Evolutionary conservation across 345 rosid genomes (phyloP).

Genomic region (Murraya paniculata): DNA sequence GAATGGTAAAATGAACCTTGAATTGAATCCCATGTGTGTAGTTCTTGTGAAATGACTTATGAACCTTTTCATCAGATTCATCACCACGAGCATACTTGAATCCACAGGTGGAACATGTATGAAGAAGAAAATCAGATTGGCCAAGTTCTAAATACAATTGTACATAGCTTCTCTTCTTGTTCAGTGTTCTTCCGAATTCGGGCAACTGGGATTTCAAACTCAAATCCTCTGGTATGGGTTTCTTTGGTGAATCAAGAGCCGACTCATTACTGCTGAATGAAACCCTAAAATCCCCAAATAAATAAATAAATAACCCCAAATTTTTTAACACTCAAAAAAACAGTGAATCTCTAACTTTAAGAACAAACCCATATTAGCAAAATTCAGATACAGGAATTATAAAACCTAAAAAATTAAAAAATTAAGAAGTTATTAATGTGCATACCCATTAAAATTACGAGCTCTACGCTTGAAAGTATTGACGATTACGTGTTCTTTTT

Average conservation of each 20-base stretch:
- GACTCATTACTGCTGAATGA: conserved; percentile 14
- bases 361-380: neutral
- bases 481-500: conserved; percentile 29
- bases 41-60: conserved; percentile 56
- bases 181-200: conserved; percentile 29
- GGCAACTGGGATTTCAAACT: conserved; percentile 19
- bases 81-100: conserved; percentile 69
- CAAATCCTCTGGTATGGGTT: conserved; percentile 14
- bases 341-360: neutral
- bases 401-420: neutral
- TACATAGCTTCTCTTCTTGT: conserved; percentile 74
- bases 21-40: conserved; percentile 68
- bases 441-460: conserved; percentile 36
- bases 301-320: neutral
- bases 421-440: no score
- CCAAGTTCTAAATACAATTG: conserved; percentile 82
- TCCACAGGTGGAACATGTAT: conserved; percentile 54
- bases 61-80: conserved; percentile 70
- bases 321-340: neutral
- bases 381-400: neutral
- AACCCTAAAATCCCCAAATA: neutral
- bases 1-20: conserved; percentile 39
- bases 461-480: conserved; percentile 55
- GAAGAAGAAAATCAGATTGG: conserved; percentile 84
- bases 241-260: neutral